phyloP scores from a whole-genome alignment of 306 rosid genomes.

The Mimosa pudica region DNA sequence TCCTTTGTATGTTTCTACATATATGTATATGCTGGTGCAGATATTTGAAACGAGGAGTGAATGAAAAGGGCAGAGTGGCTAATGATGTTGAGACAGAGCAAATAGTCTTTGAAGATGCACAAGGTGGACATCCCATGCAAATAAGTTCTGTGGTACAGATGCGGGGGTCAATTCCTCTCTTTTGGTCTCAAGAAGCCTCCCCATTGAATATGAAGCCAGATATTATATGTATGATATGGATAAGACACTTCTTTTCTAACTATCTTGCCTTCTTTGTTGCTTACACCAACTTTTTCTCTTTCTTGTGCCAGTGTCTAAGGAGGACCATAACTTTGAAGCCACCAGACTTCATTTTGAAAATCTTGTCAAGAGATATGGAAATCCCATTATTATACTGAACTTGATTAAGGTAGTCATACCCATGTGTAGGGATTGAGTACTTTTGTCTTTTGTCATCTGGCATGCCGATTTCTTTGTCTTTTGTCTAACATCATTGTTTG shows the following conservation, averaged over 20 bases:
- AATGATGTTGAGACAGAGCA: slow-evolving; percentile 99
- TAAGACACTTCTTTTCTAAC: slow-evolving; percentile 21
- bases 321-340: slow-evolving; percentile 71
- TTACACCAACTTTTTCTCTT: slow-evolving; percentile 4
- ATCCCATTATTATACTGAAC: slow-evolving; percentile 87
- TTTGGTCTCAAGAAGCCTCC: slow-evolving; percentile 97
- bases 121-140: slow-evolving; percentile 63
- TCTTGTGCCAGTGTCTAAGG: slow-evolving; percentile 56
- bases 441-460: not conserved
- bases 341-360: slow-evolving; percentile 95
- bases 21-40: slow-evolving; percentile 48
- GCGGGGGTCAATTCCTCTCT: slow-evolving; percentile 96
- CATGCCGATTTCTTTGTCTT: slow-evolving; percentile 13
- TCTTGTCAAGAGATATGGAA: slow-evolving; percentile 86
- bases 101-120: slow-evolving; percentile 64
- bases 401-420: slow-evolving; percentile 76
- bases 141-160: slow-evolving; percentile 93
- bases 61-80: slow-evolving; percentile 96
- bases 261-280: slow-evolving; percentile 18
- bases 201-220: slow-evolving; percentile 81
- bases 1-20: slow-evolving; percentile 24
- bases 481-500: slow-evolving; percentile 30
- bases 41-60: slow-evolving; percentile 92
- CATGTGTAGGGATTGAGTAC: slow-evolving; percentile 22
- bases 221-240: slow-evolving; percentile 66